These are phyloP conservation scores for Aspergillus neoniger DNA, from an alignment of 2,329 filamentous ascomycete genomes.

Conservation along the genomic window DNA sequence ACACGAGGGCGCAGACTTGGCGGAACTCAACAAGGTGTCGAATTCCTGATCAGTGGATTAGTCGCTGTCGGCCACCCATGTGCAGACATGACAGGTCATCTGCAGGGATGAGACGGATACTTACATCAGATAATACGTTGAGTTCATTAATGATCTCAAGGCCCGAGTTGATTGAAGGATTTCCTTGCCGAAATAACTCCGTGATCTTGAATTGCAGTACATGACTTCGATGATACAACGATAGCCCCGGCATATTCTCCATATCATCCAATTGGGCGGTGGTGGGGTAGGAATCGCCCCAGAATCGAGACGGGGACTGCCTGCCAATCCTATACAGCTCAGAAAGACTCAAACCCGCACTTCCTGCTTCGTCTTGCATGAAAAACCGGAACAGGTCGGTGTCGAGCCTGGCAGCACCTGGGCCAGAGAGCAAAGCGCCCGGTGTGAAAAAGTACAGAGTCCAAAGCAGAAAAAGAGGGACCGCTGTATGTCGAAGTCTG, in stretches of 20 bases:
- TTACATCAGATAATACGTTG: conserved; percentile 22
- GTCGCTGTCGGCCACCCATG: background rate
- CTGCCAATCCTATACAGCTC: conserved; percentile 30
- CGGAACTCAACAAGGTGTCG: conserved; percentile 24
- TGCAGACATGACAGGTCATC: background rate
- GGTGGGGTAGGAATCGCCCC: conserved; percentile 28
- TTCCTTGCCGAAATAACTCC: conserved; percentile 22
- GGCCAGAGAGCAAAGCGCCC: conserved; percentile 23
- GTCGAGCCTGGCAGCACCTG: conserved; percentile 19
- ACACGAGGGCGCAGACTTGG: conserved; percentile 20
- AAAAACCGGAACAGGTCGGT: conserved; percentile 28
- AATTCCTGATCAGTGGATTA: conserved; percentile 21
- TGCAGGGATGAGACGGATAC: background rate
- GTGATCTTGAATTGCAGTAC: conserved; percentile 30
- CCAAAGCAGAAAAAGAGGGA: conserved; percentile 31
- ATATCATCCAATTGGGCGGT: conserved; percentile 30
- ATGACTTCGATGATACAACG: conserved; percentile 29
- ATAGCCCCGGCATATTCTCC: conserved; percentile 28
- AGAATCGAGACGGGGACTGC: conserved; percentile 30
- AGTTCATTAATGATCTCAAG: conserved; percentile 25
- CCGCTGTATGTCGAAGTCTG: conserved; percentile 24
- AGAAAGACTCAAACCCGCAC: conserved; percentile 16
- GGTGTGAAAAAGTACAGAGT: conserved; percentile 31
- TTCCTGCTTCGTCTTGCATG: conserved; percentile 17
- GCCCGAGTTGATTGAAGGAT: conserved; percentile 11